These are phyloP conservation scores for Quercus engelmannii DNA, from an alignment of 306 rosid species.

Conservation along the genomic window DNA sequence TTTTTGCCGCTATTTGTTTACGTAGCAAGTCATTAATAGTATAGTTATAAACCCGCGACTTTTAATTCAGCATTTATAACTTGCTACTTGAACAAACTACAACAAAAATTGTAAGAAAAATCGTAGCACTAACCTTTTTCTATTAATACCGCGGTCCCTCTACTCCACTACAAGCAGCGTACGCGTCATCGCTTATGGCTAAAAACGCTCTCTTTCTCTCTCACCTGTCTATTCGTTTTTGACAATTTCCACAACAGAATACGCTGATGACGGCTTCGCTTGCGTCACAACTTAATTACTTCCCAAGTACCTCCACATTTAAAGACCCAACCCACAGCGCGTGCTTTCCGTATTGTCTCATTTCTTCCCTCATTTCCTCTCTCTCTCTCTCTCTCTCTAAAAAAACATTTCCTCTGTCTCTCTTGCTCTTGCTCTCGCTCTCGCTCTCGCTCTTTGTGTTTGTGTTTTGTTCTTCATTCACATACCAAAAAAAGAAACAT, in stretches of 20 bases:
- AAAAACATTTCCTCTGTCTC: neutral
- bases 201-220: too few species aligned
- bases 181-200: neutral
- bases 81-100: rapidly evolving
- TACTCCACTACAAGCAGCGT: neutral
- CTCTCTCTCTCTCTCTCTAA: neutral
- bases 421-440: neutral
- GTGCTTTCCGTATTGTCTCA: neutral
- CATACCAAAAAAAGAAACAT: neutral
- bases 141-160: too few species aligned
- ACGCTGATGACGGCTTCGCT: neutral
- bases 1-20: too few species aligned
- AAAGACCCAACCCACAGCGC: too few species aligned
- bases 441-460: neutral
- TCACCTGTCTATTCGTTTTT: neutral
- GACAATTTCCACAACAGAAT: neutral
- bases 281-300: neutral
- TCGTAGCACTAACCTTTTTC: rapidly evolving
- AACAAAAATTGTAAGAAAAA: too few species aligned
- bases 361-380: neutral
- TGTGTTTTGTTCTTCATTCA: neutral
- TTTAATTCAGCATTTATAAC: too few species aligned
- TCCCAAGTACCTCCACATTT: neutral
- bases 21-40: rapidly evolving
- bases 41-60: rapidly evolving